These are phyloP conservation scores for Cinnamomum micranthum DNA, from an alignment of 164 flowering plant genomes.

Conservation along the genomic window DNA sequence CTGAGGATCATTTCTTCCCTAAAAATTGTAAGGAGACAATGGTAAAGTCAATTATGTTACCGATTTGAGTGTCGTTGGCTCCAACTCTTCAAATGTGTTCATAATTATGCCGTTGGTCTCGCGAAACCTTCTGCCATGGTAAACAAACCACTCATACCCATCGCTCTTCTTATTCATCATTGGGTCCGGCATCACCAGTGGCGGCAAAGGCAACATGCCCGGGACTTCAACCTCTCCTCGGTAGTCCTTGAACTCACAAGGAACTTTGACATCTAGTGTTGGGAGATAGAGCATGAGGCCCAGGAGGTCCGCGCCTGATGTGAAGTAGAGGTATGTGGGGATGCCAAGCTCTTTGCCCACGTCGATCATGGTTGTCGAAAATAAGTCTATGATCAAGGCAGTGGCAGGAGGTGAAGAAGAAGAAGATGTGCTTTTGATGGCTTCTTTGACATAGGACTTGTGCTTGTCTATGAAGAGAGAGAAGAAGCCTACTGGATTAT, in stretches of 20 bases:
- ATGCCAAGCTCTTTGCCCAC: constrained; percentile 5
- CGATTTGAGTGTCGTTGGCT: not conserved
- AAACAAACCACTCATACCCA: constrained; percentile 5
- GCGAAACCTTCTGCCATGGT: not conserved
- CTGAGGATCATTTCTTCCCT: no score
- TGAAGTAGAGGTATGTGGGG: constrained; percentile 11
- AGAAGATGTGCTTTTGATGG: not conserved
- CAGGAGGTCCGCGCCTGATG: not conserved
- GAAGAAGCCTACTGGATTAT: not conserved
- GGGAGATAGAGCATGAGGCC: constrained; percentile 16
- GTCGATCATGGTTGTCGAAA: constrained; percentile 7
- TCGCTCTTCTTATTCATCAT: not conserved
- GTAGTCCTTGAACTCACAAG: not conserved
- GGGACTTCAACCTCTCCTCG: constrained; percentile 6
- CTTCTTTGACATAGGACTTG: constrained; percentile 4
- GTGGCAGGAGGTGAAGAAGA: not conserved
- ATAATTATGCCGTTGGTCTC: constrained; percentile 6
- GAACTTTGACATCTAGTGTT: not conserved
- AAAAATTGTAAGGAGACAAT: no score
- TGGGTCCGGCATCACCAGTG: constrained; percentile 6
- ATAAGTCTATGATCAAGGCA: constrained; percentile 10
- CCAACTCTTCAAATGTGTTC: constrained; percentile 9
- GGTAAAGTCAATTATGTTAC: not conserved
- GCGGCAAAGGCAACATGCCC: constrained; percentile 8
- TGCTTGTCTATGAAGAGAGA: not conserved